phyloP scores from a whole-genome alignment of 1,139 yeast genomes.

The Yamadazyma membranifaciens region DNA sequence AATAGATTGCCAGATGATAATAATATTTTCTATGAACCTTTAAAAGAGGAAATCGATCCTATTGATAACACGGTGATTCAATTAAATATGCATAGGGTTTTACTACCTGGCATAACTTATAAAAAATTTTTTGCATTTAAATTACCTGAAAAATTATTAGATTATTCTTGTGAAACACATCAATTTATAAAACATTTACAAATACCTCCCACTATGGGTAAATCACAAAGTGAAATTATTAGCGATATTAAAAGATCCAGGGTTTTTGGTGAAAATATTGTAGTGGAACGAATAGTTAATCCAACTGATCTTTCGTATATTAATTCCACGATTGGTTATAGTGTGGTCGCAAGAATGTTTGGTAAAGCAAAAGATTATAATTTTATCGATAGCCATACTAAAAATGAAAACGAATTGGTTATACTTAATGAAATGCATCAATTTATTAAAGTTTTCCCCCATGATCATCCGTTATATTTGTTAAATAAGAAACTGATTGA shows the following conservation, averaged over 20 bases:
- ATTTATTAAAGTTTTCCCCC: conserved; percentile 26
- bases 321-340: conserved; percentile 33
- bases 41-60: conserved; percentile 24
- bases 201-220: conserved; percentile 36
- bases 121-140: conserved; percentile 42
- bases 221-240: conserved; percentile 27
- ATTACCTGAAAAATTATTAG: conserved; percentile 37
- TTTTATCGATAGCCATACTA: conserved; percentile 10
- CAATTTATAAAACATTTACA: conserved; percentile 36
- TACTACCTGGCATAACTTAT: conserved; percentile 34
- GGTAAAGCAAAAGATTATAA: conserved; percentile 31
- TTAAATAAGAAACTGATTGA: conserved; percentile 31
- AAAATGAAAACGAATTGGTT: conserved; percentile 30
- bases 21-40: conserved; percentile 22
- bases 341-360: conserved; percentile 36
- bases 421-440: conserved; percentile 34
- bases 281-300: conserved; percentile 8
- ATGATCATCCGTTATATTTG: conserved; percentile 25
- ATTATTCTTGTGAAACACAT: conserved; percentile 34
- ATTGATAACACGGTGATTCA: conserved; percentile 29
- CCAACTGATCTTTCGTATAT: conserved; percentile 31
- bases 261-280: not conserved
- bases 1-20: conserved; percentile 30
- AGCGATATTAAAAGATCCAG: conserved; percentile 12
- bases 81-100: conserved; percentile 26